A percentile compares a stretch with the other conserved stretches of the same genome.
phyloP scores from a whole-genome alignment of 2,329 filamentous ascomycete genomes.

The Aspergillus floridensis region DNA sequence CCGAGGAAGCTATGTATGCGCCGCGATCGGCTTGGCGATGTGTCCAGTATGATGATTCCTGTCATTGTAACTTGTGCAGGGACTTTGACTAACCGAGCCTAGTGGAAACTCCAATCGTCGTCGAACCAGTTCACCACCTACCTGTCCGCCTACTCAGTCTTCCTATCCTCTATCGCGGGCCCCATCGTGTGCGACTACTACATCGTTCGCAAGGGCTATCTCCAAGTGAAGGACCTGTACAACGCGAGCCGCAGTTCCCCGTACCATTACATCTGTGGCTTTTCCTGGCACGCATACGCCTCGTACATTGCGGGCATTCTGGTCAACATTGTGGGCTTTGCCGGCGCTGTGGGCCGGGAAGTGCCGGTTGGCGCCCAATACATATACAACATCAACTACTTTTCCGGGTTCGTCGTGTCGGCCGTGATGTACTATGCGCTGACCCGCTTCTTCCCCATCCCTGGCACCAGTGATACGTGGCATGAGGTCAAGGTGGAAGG shows the following conservation, averaged over 20 bases:
- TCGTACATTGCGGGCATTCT: slow-evolving; percentile 81
- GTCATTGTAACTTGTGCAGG: background rate
- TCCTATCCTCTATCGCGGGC: slow-evolving; percentile 90
- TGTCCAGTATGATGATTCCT: slow-evolving; percentile 58
- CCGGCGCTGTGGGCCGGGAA: slow-evolving; percentile 67
- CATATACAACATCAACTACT: slow-evolving; percentile 89
- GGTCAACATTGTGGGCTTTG: slow-evolving; percentile 90
- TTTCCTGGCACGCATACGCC: slow-evolving; percentile 79
- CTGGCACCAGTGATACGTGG: slow-evolving; percentile 72
- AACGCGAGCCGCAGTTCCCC: slow-evolving; percentile 56
- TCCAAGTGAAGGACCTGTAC: slow-evolving; percentile 77
- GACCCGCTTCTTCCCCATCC: slow-evolving; percentile 68
- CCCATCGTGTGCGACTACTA: slow-evolving; percentile 91
- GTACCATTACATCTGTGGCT: slow-evolving; percentile 73
- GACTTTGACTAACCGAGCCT: slow-evolving; percentile 13
- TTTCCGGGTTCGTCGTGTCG: slow-evolving; percentile 75
- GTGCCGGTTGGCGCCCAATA: slow-evolving; percentile 79
- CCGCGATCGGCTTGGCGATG: slow-evolving; percentile 75
- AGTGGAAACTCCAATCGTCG: slow-evolving; percentile 65
- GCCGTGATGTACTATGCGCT: slow-evolving; percentile 65
- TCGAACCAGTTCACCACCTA: slow-evolving; percentile 88
- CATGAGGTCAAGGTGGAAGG: slow-evolving; percentile 62
- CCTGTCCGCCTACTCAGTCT: slow-evolving; percentile 86
- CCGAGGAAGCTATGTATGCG: slow-evolving; percentile 82
- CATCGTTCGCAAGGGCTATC: slow-evolving; percentile 74